Evolutionary conservation across 176 grass and related monocot genomes (phyloP).

Genomic region (Eragrostis nindensis): DNA sequence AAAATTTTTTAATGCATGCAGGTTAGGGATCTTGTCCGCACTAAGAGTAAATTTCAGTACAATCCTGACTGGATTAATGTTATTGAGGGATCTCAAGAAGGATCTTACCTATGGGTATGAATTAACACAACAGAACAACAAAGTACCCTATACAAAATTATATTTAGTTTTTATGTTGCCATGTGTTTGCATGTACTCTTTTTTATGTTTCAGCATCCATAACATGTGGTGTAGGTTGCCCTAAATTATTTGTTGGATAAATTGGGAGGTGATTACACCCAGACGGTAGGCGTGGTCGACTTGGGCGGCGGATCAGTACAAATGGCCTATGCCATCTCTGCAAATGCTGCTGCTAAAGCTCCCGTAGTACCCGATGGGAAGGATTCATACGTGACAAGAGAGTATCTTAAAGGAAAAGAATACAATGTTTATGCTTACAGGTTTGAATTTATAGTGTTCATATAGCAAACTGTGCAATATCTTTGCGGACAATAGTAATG

Average conservation of each 20-base stretch:
- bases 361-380: slow-evolving; percentile 21
- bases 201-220: not conserved
- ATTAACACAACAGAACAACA: not conserved
- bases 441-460: slow-evolving; percentile 8
- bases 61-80: slow-evolving; percentile 48
- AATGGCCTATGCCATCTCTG: slow-evolving; percentile 59
- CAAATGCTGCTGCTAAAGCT: slow-evolving; percentile 43
- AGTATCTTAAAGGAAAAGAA: slow-evolving; percentile 46
- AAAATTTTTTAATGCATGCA: too few species aligned
- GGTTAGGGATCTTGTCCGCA: slow-evolving; percentile 48
- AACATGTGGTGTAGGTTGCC: slow-evolving; percentile 37
- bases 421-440: slow-evolving; percentile 62
- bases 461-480: too few species aligned
- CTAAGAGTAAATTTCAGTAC: slow-evolving; percentile 48
- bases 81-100: slow-evolving; percentile 57
- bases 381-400: slow-evolving; percentile 45
- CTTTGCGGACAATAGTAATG: not conserved
- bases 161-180: too few species aligned
- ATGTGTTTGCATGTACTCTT: not conserved
- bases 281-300: slow-evolving; percentile 59
- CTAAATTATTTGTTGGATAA: slow-evolving; percentile 60
- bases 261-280: slow-evolving; percentile 52
- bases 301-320: slow-evolving; percentile 60
- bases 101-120: slow-evolving; percentile 64
- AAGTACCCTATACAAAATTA: too few species aligned